These are phyloP conservation scores for Podosphaera aphanis DNA, from an alignment of 2,329 filamentous ascomycete species.

Conservation along the genomic window DNA sequence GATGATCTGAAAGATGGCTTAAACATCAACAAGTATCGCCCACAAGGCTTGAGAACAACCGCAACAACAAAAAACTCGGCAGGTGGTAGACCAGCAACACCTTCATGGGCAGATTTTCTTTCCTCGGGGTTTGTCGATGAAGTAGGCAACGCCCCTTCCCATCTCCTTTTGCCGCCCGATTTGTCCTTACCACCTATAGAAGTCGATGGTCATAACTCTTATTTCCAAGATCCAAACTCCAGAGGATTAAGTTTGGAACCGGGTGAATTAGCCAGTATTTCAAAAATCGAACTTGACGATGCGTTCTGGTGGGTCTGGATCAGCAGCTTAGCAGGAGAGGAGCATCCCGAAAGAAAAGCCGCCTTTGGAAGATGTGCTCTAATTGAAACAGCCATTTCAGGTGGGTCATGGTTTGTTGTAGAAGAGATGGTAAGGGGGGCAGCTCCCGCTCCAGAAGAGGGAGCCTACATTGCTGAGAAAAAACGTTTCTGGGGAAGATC, in stretches of 20 bases:
- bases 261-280: conserved; percentile 84
- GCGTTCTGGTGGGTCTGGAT: conserved; percentile 99
- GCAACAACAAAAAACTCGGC: conserved; percentile 44
- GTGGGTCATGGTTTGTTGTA: conserved; percentile 76
- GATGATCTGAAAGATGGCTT: conserved; percentile 32
- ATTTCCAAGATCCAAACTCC: conserved; percentile 56
- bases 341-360: conserved; percentile 64
- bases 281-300: conserved; percentile 65
- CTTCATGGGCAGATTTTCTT: conserved; percentile 94
- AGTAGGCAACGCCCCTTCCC: conserved; percentile 34
- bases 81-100: conserved; percentile 58
- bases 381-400: conserved; percentile 62
- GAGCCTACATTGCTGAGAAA: conserved; percentile 84
- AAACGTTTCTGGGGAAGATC: conserved; percentile 84
- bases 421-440: conserved; percentile 93
- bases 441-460: conserved; percentile 58
- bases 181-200: conserved; percentile 75
- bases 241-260: conserved; percentile 55
- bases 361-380: conserved; percentile 86
- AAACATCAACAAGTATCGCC: conserved; percentile 16
- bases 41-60: conserved; percentile 35
- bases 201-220: conserved; percentile 58
- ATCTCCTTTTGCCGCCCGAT: conserved; percentile 68
- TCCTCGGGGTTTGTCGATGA: conserved; percentile 78
- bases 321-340: conserved; percentile 77